Percentiles rank a stretch among this genome's conserved stretches.
Evolutionary conservation across 768 basidiomycete genomes (phyloP).

Genomic region (Hysterangium stoloniferum): DNA sequence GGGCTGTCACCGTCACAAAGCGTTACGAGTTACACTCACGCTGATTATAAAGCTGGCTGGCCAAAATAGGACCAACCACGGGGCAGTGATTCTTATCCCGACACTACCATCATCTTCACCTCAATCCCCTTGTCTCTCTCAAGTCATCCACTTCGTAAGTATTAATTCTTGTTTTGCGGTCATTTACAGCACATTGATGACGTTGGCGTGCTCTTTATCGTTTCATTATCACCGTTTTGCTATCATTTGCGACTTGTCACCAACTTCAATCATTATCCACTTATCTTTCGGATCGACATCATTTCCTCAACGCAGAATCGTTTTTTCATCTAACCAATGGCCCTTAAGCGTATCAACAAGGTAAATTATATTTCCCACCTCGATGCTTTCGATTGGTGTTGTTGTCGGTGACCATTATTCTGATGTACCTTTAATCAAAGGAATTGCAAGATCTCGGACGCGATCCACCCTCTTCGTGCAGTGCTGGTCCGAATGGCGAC

Average conservation of each 20-base stretch:
- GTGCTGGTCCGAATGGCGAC: constrained; percentile 94
- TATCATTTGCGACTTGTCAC: background rate
- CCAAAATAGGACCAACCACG: background rate
- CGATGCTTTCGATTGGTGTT: constrained; percentile 13
- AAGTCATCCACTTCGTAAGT: background rate
- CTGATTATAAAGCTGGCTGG: background rate
- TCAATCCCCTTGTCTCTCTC: background rate
- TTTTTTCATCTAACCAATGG: constrained; percentile 47
- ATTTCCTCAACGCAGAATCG: background rate
- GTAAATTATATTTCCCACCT: constrained; percentile 41
- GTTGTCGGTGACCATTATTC: background rate
- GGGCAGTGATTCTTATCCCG: constrained; percentile 12
- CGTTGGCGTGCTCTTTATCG: background rate
- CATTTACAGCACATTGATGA: background rate
- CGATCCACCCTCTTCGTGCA: constrained; percentile 99
- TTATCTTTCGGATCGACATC: background rate
- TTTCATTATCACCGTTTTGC: background rate
- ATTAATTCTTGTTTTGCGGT: background rate
- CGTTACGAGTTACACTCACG: background rate
- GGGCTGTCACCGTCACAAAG: background rate
- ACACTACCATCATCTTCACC: constrained; percentile 8
- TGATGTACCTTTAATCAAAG: constrained; percentile 36
- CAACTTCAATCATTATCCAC: background rate
- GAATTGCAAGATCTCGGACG: constrained; percentile 99
- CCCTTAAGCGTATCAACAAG: constrained; percentile 99